Evolutionary conservation across 2,329 filamentous ascomycete species (phyloP).

Genomic region (Trichoderma aggressivum): DNA sequence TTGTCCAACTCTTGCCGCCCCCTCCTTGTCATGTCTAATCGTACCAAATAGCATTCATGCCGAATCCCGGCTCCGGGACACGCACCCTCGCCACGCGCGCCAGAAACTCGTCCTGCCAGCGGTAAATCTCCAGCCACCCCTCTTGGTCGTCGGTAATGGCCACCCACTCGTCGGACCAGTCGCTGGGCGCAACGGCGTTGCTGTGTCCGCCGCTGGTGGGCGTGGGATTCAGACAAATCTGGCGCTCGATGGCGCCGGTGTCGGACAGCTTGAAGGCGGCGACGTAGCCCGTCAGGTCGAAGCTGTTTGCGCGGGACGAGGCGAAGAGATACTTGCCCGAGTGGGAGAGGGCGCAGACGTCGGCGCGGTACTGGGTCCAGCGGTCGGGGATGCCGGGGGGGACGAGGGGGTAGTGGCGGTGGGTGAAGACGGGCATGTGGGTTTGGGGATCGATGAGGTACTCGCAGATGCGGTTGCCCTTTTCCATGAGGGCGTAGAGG

Average conservation of each 20-base stretch:
- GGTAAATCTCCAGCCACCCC: constrained; percentile 82
- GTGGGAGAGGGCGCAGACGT: constrained; percentile 72
- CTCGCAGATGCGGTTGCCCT: constrained; percentile 78
- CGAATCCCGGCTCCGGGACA: constrained; percentile 83
- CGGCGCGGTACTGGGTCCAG: constrained; percentile 71
- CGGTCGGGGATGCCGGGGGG: constrained; percentile 62
- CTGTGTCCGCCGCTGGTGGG: constrained; percentile 85
- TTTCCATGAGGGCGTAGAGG: constrained; percentile 85
- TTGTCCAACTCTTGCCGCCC: not conserved
- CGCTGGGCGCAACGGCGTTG: constrained; percentile 80
- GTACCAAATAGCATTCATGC: constrained; percentile 97
- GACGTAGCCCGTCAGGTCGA: constrained; percentile 76
- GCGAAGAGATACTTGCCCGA: constrained; percentile 77
- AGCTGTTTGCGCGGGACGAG: constrained; percentile 74
- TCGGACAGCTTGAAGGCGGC: constrained; percentile 71
- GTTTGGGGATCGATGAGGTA: constrained; percentile 74
- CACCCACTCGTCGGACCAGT: constrained; percentile 86
- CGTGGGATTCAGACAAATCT: constrained; percentile 79
- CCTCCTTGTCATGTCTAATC: constrained; percentile 41
- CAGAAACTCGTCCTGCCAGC: constrained; percentile 79
- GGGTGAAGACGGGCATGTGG: constrained; percentile 74
- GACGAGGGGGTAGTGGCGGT: constrained; percentile 73
- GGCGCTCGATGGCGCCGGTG: constrained; percentile 68
- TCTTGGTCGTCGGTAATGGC: constrained; percentile 86
- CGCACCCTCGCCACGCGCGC: constrained; percentile 72